These are phyloP conservation scores for Mucor saturninus DNA, from an alignment of 371 early-diverging fungal species.

Conservation along the genomic window DNA sequence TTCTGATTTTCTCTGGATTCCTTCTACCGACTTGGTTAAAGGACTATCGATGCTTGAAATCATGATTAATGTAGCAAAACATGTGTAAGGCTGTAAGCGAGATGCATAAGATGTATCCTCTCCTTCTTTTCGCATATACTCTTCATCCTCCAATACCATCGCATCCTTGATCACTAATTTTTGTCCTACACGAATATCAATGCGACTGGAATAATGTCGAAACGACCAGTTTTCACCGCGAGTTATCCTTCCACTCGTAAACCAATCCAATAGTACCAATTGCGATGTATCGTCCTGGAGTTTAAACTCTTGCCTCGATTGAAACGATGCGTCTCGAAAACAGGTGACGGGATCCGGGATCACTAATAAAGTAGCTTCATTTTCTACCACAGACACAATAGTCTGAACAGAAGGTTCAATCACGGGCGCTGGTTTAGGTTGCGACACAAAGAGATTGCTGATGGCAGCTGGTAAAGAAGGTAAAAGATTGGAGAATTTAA, in stretches of 20 bases:
- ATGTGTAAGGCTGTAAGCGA: conserved; percentile 42
- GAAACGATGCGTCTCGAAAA: conserved; percentile 65
- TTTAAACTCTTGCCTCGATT: conserved; percentile 62
- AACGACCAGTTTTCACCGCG: conserved; percentile 80
- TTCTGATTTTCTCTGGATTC: conserved; percentile 33
- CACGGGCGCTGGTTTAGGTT: not conserved
- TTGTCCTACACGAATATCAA: conserved; percentile 54
- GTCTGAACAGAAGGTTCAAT: conserved; percentile 47
- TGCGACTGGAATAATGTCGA: conserved; percentile 65
- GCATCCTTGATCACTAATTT: conserved; percentile 63
- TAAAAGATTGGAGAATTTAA: conserved; percentile 16
- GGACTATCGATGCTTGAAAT: conserved; percentile 12
- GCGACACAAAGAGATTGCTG: not conserved
- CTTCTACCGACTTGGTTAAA: conserved; percentile 15
- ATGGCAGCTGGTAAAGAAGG: conserved; percentile 7
- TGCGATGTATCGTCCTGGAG: conserved; percentile 52
- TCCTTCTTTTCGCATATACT: conserved; percentile 25
- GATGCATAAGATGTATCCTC: conserved; percentile 42
- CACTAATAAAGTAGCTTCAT: conserved; percentile 52
- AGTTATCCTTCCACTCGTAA: conserved; percentile 75
- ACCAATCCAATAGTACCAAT: conserved; percentile 79
- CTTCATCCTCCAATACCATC: conserved; percentile 60
- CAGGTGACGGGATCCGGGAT: conserved; percentile 83
- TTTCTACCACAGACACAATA: conserved; percentile 41
- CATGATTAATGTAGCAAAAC: conserved; percentile 54